phyloP scores from a whole-genome alignment of 805 yeast genomes.

The Kuraishia hungarica region DNA sequence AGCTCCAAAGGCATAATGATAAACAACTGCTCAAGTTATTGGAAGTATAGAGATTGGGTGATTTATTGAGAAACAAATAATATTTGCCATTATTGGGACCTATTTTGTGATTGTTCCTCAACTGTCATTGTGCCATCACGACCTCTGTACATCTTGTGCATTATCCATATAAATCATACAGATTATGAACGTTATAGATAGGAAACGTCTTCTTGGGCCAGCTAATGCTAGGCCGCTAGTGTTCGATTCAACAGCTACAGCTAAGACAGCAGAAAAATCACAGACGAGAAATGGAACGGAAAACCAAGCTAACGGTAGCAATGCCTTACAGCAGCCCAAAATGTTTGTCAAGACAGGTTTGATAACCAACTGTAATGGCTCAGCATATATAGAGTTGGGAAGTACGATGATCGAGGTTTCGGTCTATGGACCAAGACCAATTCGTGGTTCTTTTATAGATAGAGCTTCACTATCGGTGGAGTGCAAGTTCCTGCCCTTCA shows the following conservation, averaged over 20 bases:
- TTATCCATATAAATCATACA: not conserved
- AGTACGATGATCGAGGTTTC: conserved; percentile 56
- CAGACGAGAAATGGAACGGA: conserved; percentile 6
- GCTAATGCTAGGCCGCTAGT: conserved; percentile 47
- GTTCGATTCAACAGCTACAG: conserved; percentile 21
- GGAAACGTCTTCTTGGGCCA: conserved; percentile 87
- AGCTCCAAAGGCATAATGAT: no score
- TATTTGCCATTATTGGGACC: not conserved
- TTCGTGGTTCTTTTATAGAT: conserved; percentile 60
- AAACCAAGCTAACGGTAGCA: conserved; percentile 9
- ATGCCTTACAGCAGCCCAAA: conserved; percentile 10
- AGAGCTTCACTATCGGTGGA: conserved; percentile 60
- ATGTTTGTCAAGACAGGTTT: conserved; percentile 58
- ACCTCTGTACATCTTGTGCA: not conserved
- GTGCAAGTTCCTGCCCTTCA: conserved; percentile 42
- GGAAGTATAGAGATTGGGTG: not conserved
- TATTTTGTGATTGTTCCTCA: not conserved
- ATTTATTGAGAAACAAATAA: no score
- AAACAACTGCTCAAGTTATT: no score
- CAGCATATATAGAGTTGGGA: conserved; percentile 67
- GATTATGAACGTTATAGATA: conserved; percentile 41
- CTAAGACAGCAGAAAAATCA: conserved; percentile 3
- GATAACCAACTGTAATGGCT: conserved; percentile 70
- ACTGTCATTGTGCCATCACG: not conserved
- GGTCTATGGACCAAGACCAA: conserved; percentile 84